Evolutionary conservation across 2,329 filamentous ascomycete genomes (phyloP), one percentile per base, ranked within the genome.

Genomic region (Fusarium sp.): DNA sequence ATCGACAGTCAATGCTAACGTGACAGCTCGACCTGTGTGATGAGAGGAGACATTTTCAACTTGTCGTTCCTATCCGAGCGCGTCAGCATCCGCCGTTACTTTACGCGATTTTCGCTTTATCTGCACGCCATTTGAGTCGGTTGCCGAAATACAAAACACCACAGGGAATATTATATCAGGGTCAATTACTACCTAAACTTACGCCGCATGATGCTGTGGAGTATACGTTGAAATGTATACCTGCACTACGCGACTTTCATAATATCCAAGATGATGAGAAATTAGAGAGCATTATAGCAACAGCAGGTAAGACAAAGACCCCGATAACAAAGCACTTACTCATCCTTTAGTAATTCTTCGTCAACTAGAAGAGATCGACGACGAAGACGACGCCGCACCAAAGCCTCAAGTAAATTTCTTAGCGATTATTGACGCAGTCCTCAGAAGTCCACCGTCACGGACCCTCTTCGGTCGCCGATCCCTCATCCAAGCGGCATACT

Each of bases 281-380:
- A 18, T 73, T 80, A 2, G 81, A 82, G 52, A 82, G 80, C 42
- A 79, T 82, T 58, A 78, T 82, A 34, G 79, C 81, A 1, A 82
- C 81, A 2, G 80, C 61, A 1, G 61, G 61, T 64, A 49, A 50
- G 59, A 40, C 12, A 25, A 7, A 16, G 8, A 20, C 8, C 12
- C 14, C 3, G 4, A 12, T 15, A 14, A 15, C 10, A 3, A 3
- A 29, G 5, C 2, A n/a, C 61, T 64, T 34, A 64, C 27, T 52
- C 24, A 14, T 6, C 22, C 6, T 6, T 15, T 79, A 5, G 80
- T 82, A 14, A 82, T 82, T 15, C 73, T 82, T 1, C 77, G 81
- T 4, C 81, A 82, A 62, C 71, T 82, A 9, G 81, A 82, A 59
- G 81, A 82, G 63, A 82, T 82, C 51, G 81, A 82, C 47, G 78